Conservation (phyloP, 2,329 filamentous ascomycete species). For the Cladobotryum protrusum region DNA sequence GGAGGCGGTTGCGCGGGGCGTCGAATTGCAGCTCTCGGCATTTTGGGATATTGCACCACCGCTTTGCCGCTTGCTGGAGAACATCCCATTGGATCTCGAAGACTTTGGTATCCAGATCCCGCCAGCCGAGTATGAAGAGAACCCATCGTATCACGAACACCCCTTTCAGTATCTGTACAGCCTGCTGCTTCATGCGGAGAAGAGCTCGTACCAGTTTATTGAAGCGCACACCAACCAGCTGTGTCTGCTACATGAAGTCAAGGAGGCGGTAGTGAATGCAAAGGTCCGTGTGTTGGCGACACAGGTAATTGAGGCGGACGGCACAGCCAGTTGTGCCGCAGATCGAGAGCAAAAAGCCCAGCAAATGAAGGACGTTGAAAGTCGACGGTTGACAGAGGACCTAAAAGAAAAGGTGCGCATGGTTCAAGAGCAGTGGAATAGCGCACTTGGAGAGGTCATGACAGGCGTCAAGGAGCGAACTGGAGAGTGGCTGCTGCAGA, state of each 20-base stretch:
- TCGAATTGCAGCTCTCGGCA: slow-evolving; percentile 84
- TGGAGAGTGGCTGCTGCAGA: slow-evolving; percentile 63
- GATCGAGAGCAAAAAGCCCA: slow-evolving; percentile 38
- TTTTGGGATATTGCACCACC: slow-evolving; percentile 97
- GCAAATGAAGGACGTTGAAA: slow-evolving; percentile 59
- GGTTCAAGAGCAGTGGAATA: slow-evolving; percentile 86
- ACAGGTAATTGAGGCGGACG: slow-evolving; percentile 44
- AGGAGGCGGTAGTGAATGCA: slow-evolving; percentile 67
- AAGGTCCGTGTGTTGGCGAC: slow-evolving; percentile 62
- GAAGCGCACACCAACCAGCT: slow-evolving; percentile 88
- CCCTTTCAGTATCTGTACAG: slow-evolving; percentile 89
- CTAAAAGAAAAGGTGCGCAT: slow-evolving; percentile 88
- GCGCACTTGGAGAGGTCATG: slow-evolving; percentile 75
- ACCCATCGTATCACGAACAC: slow-evolving; percentile 70
- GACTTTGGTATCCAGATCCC: slow-evolving; percentile 73
- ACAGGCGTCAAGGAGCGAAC: slow-evolving; percentile 68
- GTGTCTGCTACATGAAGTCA: slow-evolving; percentile 85
- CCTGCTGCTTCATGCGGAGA: slow-evolving; percentile 78
- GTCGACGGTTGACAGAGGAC: slow-evolving; percentile 68
- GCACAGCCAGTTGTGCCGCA: slow-evolving; percentile 24
- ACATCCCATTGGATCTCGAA: slow-evolving; percentile 57
- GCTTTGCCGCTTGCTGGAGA: slow-evolving; percentile 70
- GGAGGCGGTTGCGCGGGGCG: slow-evolving; percentile 76
- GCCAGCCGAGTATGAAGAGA: slow-evolving; percentile 72
- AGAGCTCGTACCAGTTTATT: slow-evolving; percentile 94